Evolutionary conservation across 371 early-diverging fungal genomes (phyloP).

Genomic region (Parasitella parasitica): DNA sequence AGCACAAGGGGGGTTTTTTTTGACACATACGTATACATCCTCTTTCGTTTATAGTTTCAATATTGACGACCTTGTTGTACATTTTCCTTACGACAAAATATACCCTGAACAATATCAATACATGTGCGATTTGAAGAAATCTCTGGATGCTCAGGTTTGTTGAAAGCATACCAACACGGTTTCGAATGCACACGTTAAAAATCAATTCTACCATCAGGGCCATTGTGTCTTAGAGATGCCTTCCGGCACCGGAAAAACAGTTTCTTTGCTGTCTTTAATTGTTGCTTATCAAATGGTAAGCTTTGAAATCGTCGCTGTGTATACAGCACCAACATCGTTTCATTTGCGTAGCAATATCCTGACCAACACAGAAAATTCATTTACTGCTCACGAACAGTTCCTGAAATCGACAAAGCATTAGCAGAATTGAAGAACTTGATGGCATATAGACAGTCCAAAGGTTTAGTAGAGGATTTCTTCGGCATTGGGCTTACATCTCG

Average conservation of each 20-base stretch:
- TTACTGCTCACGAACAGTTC: conserved; percentile 99
- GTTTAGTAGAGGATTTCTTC: conserved; percentile 80
- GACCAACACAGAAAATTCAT: conserved; percentile 92
- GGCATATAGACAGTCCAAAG: conserved; percentile 73
- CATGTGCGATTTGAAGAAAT: conserved; percentile 95
- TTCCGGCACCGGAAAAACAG: conserved; percentile 99
- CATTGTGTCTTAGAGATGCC: conserved; percentile 99
- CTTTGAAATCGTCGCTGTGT: neutral
- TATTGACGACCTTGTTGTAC: conserved; percentile 93
- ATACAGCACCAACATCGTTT: neutral
- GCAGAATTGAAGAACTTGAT: conserved; percentile 94
- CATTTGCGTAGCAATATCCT: conserved; percentile 62
- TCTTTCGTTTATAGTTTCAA: conserved; percentile 61
- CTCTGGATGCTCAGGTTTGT: conserved; percentile 86
- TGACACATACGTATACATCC: no score
- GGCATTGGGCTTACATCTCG: conserved; percentile 96
- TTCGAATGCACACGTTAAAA: neutral
- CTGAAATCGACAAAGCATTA: conserved; percentile 99
- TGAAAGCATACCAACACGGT: neutral
- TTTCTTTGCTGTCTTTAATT: conserved; percentile 94
- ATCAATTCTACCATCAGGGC: conserved; percentile 56
- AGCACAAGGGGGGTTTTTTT: no score
- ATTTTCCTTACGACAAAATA: conserved; percentile 99
- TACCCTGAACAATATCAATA: conserved; percentile 99
- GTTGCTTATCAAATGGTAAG: conserved; percentile 94